A percentile compares a stretch with the other conserved stretches of the same genome.
Evolutionary conservation across 495 filamentous ascomycete genomes (phyloP).

Genomic region (Durotheca rogersii): DNA sequence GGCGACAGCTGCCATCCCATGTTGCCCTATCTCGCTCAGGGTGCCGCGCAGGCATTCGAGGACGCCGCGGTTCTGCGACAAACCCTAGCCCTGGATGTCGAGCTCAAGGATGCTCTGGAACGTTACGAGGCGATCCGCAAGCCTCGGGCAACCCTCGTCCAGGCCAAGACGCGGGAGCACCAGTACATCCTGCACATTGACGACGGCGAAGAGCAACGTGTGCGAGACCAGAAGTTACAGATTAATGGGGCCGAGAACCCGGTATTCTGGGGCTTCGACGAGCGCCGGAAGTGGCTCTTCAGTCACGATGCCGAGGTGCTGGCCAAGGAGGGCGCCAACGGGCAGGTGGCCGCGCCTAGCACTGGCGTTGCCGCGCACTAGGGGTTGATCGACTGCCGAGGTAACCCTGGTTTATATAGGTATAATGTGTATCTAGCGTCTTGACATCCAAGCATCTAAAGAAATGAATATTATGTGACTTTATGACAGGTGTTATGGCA

Average conservation of each 20-base stretch:
- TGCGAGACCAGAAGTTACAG: slow-evolving; percentile 23
- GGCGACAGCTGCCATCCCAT: slow-evolving; percentile 60
- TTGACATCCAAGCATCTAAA: too few relatives aligned
- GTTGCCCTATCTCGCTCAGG: slow-evolving; percentile 58
- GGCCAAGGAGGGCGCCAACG: background rate
- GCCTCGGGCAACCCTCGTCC: slow-evolving; percentile 16
- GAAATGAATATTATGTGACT: too few relatives aligned
- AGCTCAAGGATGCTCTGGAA: slow-evolving; percentile 4
- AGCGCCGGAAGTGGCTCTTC: slow-evolving; percentile 29
- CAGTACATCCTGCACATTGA: slow-evolving; percentile 33
- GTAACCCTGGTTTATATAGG: background rate
- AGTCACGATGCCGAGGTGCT: slow-evolving; percentile 22
- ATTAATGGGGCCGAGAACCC: slow-evolving; percentile 19
- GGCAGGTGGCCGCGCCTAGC: background rate
- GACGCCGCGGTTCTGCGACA: slow-evolving; percentile 41
- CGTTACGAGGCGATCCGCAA: slow-evolving; percentile 12
- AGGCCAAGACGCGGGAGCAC: slow-evolving; percentile 30
- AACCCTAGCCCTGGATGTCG: slow-evolving; percentile 25
- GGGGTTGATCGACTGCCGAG: background rate
- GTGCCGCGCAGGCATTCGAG: slow-evolving; percentile 45
- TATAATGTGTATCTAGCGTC: too few relatives aligned
- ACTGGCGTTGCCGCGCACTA: background rate
- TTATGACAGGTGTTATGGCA: too few relatives aligned
- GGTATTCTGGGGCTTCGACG: slow-evolving; percentile 20
- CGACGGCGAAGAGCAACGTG: slow-evolving; percentile 24